These are phyloP conservation scores for Hippophae gyantsensis DNA, from an alignment of 306 rosid genomes.

Conservation along the genomic window DNA sequence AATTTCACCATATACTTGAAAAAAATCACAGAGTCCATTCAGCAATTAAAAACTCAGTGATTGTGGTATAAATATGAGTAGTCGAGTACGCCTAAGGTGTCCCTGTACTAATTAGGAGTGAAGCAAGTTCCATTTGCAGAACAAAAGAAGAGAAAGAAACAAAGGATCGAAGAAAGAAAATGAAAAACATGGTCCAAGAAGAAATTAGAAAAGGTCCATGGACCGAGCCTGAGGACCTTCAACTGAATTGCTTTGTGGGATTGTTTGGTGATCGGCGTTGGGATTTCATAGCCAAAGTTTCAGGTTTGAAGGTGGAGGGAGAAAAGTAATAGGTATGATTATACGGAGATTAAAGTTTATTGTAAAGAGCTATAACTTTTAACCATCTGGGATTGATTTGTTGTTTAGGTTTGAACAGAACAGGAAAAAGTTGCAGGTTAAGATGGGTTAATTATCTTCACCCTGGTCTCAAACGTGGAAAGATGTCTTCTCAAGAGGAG, in stretches of 20 bases:
- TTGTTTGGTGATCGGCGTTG: constrained; percentile 91
- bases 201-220: constrained; percentile 79
- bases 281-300: constrained; percentile 89
- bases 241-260: constrained; percentile 65
- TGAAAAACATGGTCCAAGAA: constrained; percentile 30
- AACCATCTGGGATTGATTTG: constrained; percentile 21
- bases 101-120: too few species aligned
- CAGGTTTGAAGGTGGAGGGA: constrained; percentile 99
- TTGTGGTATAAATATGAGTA: too few species aligned
- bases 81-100: too few species aligned
- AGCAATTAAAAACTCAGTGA: too few species aligned
- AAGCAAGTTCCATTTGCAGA: too few species aligned
- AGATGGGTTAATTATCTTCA: constrained; percentile 96
- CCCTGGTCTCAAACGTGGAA: constrained; percentile 90
- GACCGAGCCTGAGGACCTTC: constrained; percentile 86
- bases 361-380: constrained; percentile 33
- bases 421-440: constrained; percentile 94
- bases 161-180: not conserved
- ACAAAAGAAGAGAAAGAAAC: not conserved
- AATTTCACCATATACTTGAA: too few species aligned
- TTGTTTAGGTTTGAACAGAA: constrained; percentile 82
- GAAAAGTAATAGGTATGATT: constrained; percentile 63
- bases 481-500: constrained; percentile 88
- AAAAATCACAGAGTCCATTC: too few species aligned
- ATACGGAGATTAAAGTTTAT: constrained; percentile 25